These are phyloP conservation scores for Wallacemonas collosoma DNA, from an alignment of 208 protist genomes.

Conservation along the genomic window DNA sequence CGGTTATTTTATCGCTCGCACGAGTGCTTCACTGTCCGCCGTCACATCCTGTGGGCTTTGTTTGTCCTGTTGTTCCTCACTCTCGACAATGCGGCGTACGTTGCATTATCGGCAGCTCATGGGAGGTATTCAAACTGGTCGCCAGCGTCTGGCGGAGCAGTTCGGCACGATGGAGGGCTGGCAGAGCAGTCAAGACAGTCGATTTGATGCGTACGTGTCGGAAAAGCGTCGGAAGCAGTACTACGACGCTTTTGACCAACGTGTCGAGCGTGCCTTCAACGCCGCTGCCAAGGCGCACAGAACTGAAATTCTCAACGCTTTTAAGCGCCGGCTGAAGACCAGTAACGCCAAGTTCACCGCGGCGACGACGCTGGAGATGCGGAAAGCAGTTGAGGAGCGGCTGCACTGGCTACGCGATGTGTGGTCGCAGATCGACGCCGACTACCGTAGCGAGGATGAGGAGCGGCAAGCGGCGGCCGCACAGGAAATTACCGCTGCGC, in stretches of 20 bases:
- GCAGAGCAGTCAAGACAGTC: constrained; percentile 51
- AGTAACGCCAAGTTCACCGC: constrained; percentile 69
- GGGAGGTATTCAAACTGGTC: constrained; percentile 69
- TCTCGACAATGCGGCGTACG: neutral
- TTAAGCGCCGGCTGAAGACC: constrained; percentile 69
- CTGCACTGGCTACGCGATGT: constrained; percentile 83
- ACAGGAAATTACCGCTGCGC: constrained; percentile 69
- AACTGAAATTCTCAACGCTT: constrained; percentile 77
- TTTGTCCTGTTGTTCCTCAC: constrained; percentile 12
- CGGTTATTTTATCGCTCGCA: no score
- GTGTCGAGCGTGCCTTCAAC: constrained; percentile 79
- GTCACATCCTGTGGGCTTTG: neutral
- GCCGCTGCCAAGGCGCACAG: constrained; percentile 63
- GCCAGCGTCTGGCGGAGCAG: constrained; percentile 70
- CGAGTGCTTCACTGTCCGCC: no score
- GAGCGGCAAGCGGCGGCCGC: constrained; percentile 66
- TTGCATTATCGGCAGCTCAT: constrained; percentile 26
- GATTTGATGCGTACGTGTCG: constrained; percentile 80
- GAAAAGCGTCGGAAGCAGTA: constrained; percentile 65
- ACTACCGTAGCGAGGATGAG: constrained; percentile 77
- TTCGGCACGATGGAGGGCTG: constrained; percentile 84
- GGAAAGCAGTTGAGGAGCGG: constrained; percentile 59
- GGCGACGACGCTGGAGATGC: constrained; percentile 65
- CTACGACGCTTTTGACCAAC: constrained; percentile 87
- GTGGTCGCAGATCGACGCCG: constrained; percentile 86